Evolutionary conservation across 805 yeast species (phyloP), one percentile per base, ranked within the genome.

Genomic region (Metschnikowia similis): DNA sequence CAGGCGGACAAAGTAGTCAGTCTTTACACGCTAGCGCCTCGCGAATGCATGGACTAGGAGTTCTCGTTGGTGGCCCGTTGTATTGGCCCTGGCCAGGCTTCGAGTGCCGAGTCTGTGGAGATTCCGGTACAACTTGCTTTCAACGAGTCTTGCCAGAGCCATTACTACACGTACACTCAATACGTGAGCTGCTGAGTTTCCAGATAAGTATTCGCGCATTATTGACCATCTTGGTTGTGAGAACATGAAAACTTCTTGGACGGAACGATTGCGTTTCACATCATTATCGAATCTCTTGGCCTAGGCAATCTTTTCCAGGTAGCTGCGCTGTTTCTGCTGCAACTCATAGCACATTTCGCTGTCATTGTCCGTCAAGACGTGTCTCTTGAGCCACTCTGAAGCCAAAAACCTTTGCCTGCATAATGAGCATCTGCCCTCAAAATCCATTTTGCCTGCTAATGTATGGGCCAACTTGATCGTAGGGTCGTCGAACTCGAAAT

Each of bases 361-460:
- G 42, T 48, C 36, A 14, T 43, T 13, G 44, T 28, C 14, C 11
- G 72, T 63, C 49, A 77, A 60, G 9, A 83, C 75, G 60, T 83
- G 89, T 11, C 63, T 55, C 16, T 77, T 78, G 17, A 84, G 65
- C 88, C 88, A 84, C 16, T 71, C 77, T 28, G 66, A 66, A 8
- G 83, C 87, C 11, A 66, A 59, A 56, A 71, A 75, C 39, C 75
- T 59, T 14, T 59, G 61, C 0, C 84, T 83, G 60, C 88, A 84
- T 1, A 74, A 73, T 17, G 60, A 58, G 50, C 78, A 73, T 17
- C 59, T 50, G 1, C 78, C 78, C 26, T 55, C 38, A 29, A 69
- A 55, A 7, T 74, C 73, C 27, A 73, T 56, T 53, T 72, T 73
- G 44, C 72, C 76, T 0, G 75, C 71, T 47, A 73, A 61, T 31